Percentiles rank a stretch among this genome's conserved stretches.
Evolutionary conservation across 192 early-diverging fungal species (phyloP).

Genomic region (Umbelopsis sp.): DNA sequence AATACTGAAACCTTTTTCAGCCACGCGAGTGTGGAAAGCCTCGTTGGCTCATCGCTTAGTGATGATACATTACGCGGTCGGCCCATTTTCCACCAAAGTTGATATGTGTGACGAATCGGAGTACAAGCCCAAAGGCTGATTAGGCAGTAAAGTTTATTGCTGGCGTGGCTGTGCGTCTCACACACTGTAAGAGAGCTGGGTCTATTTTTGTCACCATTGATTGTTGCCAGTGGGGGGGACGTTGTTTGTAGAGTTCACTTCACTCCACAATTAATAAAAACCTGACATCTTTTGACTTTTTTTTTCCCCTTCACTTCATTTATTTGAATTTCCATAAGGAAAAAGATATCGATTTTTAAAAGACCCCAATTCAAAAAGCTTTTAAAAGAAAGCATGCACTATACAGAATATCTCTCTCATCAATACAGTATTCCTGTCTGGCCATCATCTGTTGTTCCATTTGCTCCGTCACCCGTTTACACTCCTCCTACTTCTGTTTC

Average conservation of each 20-base stretch:
- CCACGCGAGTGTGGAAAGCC: background rate
- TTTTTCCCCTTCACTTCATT: background rate
- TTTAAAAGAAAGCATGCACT: background rate
- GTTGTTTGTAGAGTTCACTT: too few relatives aligned
- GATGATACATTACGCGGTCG: conserved; percentile 6
- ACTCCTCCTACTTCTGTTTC: conserved; percentile 13
- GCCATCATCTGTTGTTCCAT: conserved; percentile 4
- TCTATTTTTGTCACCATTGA: conserved; percentile 20
- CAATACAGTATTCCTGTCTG: conserved; percentile 18
- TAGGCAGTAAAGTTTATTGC: background rate
- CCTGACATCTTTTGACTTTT: background rate
- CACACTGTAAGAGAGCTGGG: background rate
- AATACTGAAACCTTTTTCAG: background rate
- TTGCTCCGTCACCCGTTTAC: conserved; percentile 3
- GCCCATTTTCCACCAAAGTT: background rate
- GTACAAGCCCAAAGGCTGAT: background rate
- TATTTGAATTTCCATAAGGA: background rate
- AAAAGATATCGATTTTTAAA: background rate
- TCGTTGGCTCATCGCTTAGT: background rate
- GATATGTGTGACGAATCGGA: background rate
- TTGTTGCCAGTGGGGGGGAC: background rate
- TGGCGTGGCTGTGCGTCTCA: conserved; percentile 12
- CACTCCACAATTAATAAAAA: background rate
- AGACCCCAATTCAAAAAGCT: background rate
- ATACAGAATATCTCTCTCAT: conserved; percentile 9